Percentiles rank a stretch among this genome's conserved stretches.
Evolutionary conservation across 139 green algal genomes (phyloP).

Genomic region (Trebouxia sp.): DNA sequence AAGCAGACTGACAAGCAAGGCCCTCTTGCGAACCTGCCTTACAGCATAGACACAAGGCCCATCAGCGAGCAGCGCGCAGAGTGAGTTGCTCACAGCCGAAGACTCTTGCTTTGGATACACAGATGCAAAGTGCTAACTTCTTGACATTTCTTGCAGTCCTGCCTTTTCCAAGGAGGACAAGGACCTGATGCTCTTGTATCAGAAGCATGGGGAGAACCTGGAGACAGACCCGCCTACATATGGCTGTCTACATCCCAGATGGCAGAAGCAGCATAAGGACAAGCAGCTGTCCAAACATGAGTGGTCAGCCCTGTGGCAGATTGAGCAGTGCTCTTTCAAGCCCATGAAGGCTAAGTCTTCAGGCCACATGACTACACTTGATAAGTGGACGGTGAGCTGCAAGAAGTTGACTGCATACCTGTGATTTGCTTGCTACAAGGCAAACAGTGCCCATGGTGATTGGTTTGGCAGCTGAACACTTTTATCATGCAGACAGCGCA

Average conservation of each 20-base stretch:
- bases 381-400: slow-evolving; percentile 19
- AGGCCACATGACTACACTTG: slow-evolving; percentile 5
- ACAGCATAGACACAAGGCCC: slow-evolving; percentile 1
- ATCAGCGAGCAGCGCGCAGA: neutral
- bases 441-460: no score
- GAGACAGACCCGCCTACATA: slow-evolving; percentile 1
- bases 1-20: neutral
- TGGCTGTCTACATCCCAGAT: slow-evolving; percentile 18
- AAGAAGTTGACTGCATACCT: no score
- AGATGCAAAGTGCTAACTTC: neutral
- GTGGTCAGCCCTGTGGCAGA: slow-evolving; percentile 12
- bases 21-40: neutral
- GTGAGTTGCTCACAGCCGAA: neutral
- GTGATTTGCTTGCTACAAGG: no score
- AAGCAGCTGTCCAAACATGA: slow-evolving; percentile 3
- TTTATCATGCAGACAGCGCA: no score
- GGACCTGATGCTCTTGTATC: neutral
- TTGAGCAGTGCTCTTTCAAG: neutral
- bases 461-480: no score
- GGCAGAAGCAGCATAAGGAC: neutral
- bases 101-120: neutral
- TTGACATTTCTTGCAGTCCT: neutral
- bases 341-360: neutral
- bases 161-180: neutral
- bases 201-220: slow-evolving; percentile 17